These are phyloP conservation scores for Rhodamnia argentea DNA, from an alignment of 345 rosid genomes.

Conservation along the genomic window DNA sequence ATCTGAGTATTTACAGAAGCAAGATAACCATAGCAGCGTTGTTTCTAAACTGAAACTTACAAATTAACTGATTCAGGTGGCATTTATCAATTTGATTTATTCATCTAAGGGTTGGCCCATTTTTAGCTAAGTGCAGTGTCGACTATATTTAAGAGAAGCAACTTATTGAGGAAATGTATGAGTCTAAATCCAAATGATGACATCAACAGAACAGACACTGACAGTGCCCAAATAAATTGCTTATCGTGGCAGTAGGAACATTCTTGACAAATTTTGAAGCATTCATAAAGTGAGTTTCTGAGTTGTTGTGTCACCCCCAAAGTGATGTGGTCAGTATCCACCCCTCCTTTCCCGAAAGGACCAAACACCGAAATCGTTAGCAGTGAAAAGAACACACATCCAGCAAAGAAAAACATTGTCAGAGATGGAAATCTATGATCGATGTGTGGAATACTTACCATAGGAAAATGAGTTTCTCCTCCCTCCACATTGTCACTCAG, in stretches of 20 bases:
- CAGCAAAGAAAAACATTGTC: neutral
- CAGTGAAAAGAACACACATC: neutral
- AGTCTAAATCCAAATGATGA: neutral
- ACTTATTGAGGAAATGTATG: neutral
- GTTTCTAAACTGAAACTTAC: neutral
- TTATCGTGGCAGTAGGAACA: neutral
- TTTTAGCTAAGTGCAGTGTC: neutral
- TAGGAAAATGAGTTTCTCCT: constrained; percentile 94
- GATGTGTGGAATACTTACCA: constrained; percentile 28
- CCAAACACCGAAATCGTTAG: neutral
- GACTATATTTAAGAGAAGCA: neutral
- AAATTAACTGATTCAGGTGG: neutral
- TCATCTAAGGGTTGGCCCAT: neutral
- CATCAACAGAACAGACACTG: neutral
- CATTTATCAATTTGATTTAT: neutral
- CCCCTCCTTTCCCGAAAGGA: neutral
- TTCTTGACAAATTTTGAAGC: neutral
- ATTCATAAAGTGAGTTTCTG: neutral
- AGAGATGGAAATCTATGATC: neutral
- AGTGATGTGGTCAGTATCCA: neutral
- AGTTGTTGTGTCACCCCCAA: neutral
- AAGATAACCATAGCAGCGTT: neutral
- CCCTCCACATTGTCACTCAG: constrained; percentile 82
- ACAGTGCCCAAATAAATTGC: neutral
- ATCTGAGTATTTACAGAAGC: neutral